Conservation (phyloP, 1,284 basidiomycete genomes). For the Trichosporon sp. region DNA sequence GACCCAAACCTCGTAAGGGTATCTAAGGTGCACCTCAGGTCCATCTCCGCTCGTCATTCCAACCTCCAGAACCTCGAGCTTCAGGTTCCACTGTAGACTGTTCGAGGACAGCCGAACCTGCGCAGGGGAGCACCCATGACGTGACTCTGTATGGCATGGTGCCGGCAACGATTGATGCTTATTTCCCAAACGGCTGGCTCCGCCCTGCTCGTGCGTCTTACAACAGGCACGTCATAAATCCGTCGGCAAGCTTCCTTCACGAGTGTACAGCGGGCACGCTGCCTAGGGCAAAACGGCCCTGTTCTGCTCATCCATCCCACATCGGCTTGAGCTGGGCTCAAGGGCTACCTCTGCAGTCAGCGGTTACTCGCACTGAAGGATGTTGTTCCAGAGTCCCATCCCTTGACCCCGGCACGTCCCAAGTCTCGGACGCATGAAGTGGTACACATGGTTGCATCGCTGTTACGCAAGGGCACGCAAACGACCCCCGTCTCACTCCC, state of each 20-base stretch:
- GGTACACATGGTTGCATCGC: not conserved
- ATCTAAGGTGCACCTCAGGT: not conserved
- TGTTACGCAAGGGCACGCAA: not conserved
- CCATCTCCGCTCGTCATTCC: not conserved
- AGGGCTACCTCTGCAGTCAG: too few species aligned
- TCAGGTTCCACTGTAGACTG: not conserved
- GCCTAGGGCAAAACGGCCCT: too few species aligned
- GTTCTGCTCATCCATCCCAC: too few species aligned
- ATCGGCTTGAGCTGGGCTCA: too few species aligned
- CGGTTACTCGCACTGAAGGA: too few species aligned
- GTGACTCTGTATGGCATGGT: constrained; percentile 9
- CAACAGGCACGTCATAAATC: not conserved
- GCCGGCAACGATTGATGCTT: constrained; percentile 20
- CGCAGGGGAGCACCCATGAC: not conserved
- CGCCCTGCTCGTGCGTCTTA: not conserved
- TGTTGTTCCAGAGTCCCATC: too few species aligned
- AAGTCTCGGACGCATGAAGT: not conserved
- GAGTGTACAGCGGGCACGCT: too few species aligned
- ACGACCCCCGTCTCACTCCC: not conserved
- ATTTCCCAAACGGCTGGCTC: not conserved
- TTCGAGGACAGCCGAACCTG: not conserved
- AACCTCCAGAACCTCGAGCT: not conserved
- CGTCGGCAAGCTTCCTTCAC: too few species aligned
- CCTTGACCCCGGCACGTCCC: not conserved
- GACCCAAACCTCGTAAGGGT: not conserved